Base-by-base conservation (phyloP, 1,139 yeast species). In the Saccharomyces uvarum region DNA sequence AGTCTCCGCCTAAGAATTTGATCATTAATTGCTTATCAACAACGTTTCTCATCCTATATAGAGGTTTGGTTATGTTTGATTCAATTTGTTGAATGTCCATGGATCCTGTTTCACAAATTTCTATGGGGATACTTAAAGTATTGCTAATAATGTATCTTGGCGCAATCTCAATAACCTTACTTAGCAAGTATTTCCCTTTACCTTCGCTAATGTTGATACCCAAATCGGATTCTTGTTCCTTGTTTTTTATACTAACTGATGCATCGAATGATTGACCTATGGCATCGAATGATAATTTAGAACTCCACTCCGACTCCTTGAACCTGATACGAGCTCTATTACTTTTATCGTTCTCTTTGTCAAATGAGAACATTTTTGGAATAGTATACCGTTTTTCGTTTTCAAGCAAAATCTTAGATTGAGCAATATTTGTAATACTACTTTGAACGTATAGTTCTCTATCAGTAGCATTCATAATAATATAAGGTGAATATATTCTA, bases 311-410 rank as follows among this genome's bases (percentile, higher is more conserved):
- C 0, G 96, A 86, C 54, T 87, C 88, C 2, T 80, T 88, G 32
- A 88, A 75, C 57, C 79, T 78, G 11, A 91, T 64, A n/a, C 78
- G 69, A 0, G 95, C 96, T 57, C 96, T 76, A 62, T 86, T 86
- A 49, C 77, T 79, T 49, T 83, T 77, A 54, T 82, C 85, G 9
- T 73, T 74, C 49, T 76, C 80, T 32, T 74, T 75, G 24, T 82
- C 86, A 66, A 88, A 91, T 0, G 99, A 91, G 74, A 93, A 91
- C 88, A 93, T 82, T 54, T 79, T 80, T 0, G 97, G 97, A 14
- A 73, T 65, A 0, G 82, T 73, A 28, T 68, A 70, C 56, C 67
- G 58, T 48, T 71, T 70, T 48, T 55, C 70, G 42, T 56, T 70
- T 29, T 61, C 62, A 26, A 57, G 48, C 19, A 59, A 47, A 4